Evolutionary conservation across 768 basidiomycete species (phyloP).

Genomic region (Tulasnella sp.): DNA sequence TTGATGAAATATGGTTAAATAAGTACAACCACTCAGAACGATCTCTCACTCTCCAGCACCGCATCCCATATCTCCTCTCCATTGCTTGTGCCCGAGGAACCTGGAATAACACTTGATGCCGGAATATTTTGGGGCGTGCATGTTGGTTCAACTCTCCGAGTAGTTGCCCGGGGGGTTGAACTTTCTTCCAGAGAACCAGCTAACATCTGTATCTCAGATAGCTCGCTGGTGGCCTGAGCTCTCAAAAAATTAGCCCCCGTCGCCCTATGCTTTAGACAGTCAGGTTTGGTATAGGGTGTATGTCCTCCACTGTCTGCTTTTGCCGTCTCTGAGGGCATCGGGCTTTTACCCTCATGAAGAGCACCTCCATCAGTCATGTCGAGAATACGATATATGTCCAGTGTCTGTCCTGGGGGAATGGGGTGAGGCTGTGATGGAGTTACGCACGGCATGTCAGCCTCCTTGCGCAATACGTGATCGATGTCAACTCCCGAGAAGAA

Average conservation of each 20-base stretch:
- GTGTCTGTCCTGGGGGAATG: constrained; percentile 77
- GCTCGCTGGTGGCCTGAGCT: constrained; percentile 63
- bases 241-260: constrained; percentile 50
- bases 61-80: too few species aligned
- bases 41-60: too few species aligned
- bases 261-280: constrained; percentile 57
- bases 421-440: constrained; percentile 80
- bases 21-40: too few species aligned
- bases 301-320: constrained; percentile 27
- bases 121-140: too few species aligned
- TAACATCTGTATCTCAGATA: constrained; percentile 56
- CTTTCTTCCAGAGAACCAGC: not conserved
- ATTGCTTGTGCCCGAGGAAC: too few species aligned
- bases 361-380: constrained; percentile 58
- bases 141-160: too few species aligned
- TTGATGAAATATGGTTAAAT: too few species aligned
- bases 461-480: constrained; percentile 82
- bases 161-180: too few species aligned
- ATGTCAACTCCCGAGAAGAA: constrained; percentile 97
- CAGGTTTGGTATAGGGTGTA: constrained; percentile 38
- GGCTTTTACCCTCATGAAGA: constrained; percentile 42
- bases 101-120: too few species aligned
- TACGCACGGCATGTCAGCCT: constrained; percentile 89
- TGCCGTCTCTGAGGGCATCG: constrained; percentile 31
- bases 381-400: constrained; percentile 56